Evolutionary conservation across 2,329 filamentous ascomycete species (phyloP), one percentile per base, ranked within the genome.

Genomic region (Aspergillus quadrilineatus): DNA sequence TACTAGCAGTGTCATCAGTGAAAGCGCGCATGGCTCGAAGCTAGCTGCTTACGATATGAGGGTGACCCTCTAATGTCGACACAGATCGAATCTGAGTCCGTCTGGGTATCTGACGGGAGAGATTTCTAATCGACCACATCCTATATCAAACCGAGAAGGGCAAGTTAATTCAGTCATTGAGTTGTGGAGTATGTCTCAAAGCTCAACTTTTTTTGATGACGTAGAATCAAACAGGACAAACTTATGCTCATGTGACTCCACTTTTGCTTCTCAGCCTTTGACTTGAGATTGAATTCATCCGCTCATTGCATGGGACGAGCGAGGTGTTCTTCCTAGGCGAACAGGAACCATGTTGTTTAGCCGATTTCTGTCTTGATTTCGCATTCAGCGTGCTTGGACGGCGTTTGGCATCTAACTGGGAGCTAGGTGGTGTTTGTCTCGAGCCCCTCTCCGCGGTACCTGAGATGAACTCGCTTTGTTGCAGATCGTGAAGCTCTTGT

Each of bases 1-100:
- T 83, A 84, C 79, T 82, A 57, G 17, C 8, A 12, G 29, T 1
- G 34, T 44, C 68, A 49, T 69, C 48, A 67, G 60, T 41, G 61
- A 57, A 36, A 43, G 14, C 53, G 4, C 39, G 17, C 6, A 39
- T 44, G 34, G 17, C 5, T 14, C 12, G 44, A 32, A n/a, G 26
- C 14, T 29, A 10, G 44, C 28, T 14, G 59, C 73, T 53, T 68
- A 76, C 75, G 54, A 77, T 75, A 62, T 77, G 63, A 49, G 74
- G 69, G 55, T 72, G 69, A 9, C 66, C 65, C 44, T 75, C 68
- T 5, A 77, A 59, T 4, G 75, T 77, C 22, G 73, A 73, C 46
- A 76, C 56, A 49, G 50, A 60, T 22, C 74, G 68, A 32, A 65
- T 51, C 34, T 68, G 69, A 8, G 58, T 58, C 63, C 67, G 69